These are phyloP conservation scores for Ophiostoma sp. DNA, from an alignment of 2,329 filamentous ascomycete species.

Conservation along the genomic window DNA sequence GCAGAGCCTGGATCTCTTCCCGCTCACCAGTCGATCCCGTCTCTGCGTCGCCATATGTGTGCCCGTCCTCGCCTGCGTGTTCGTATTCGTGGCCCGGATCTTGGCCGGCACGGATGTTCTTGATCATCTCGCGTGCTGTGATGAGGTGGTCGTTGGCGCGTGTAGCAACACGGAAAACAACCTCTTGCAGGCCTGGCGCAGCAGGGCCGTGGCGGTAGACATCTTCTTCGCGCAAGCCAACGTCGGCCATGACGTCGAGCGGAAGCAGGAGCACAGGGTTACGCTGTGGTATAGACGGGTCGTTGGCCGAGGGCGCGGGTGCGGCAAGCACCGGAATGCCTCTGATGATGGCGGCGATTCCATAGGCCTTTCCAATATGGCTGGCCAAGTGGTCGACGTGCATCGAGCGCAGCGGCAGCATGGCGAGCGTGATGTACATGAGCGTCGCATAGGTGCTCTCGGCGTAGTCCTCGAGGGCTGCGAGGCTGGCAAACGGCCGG, in stretches of 20 bases:
- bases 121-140: slow-evolving; percentile 86
- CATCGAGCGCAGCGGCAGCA: slow-evolving; percentile 72
- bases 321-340: slow-evolving; percentile 86
- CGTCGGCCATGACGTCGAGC: slow-evolving; percentile 80
- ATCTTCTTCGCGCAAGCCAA: slow-evolving; percentile 78
- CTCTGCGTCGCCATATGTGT: slow-evolving; percentile 40
- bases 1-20: slow-evolving; percentile 46
- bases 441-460: slow-evolving; percentile 94
- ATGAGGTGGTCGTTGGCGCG: slow-evolving; percentile 93
- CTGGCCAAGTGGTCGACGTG: slow-evolving; percentile 89
- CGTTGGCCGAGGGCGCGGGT: slow-evolving; percentile 50
- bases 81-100: slow-evolving; percentile 83
- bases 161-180: slow-evolving; percentile 86
- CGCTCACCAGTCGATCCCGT: slow-evolving; percentile 30
- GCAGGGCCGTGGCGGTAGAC: slow-evolving; percentile 73
- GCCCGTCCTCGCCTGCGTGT: slow-evolving; percentile 71
- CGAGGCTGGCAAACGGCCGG: slow-evolving; percentile 68
- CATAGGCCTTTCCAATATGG: slow-evolving; percentile 89
- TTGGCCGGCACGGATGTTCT: slow-evolving; percentile 66
- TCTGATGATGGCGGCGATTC: slow-evolving; percentile 79
- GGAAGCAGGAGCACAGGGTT: slow-evolving; percentile 66
- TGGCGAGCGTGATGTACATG: slow-evolving; percentile 78
- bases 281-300: slow-evolving; percentile 34
- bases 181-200: slow-evolving; percentile 79
- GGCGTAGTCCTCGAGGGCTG: slow-evolving; percentile 76